A percentile compares a stretch with the other conserved stretches of the same genome.
These are phyloP conservation scores for Melampsora americana DNA, from an alignment of 1,284 basidiomycete genomes.

Conservation along the genomic window DNA sequence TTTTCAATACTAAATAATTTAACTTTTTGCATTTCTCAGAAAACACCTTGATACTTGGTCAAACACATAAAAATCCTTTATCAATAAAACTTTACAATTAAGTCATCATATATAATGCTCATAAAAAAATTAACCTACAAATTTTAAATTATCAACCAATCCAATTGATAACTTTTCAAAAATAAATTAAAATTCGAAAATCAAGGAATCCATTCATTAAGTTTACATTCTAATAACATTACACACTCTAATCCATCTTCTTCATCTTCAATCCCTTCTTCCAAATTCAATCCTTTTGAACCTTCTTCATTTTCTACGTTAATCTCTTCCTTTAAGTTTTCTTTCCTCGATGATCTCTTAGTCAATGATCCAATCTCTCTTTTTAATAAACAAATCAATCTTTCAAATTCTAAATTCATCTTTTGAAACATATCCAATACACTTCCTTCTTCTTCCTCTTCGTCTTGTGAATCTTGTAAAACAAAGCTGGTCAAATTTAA, in stretches of 20 bases:
- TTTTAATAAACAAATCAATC: slow-evolving; percentile 5
- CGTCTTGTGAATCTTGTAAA: background rate
- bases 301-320: background rate
- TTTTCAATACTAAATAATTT: too few species aligned
- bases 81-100: too few species aligned
- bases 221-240: background rate
- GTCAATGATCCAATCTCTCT: slow-evolving; percentile 5
- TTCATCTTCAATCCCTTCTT: background rate
- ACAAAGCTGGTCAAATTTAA: background rate
- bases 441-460: background rate
- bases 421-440: background rate
- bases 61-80: too few species aligned
- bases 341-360: background rate
- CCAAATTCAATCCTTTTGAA: background rate
- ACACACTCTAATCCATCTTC: background rate
- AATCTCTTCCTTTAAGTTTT: background rate
- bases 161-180: too few species aligned
- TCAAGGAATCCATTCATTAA: slow-evolving; percentile 8
- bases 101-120: too few species aligned
- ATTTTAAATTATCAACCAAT: too few species aligned
- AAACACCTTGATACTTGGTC: too few species aligned
- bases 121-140: too few species aligned
- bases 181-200: too few species aligned
- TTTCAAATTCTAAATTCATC: slow-evolving; percentile 35
- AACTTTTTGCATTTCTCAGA: too few species aligned